A percentile compares a stretch with the other conserved stretches of the same genome.
Evolutionary conservation across 2,329 filamentous ascomycete species (phyloP).

Genomic region (Aspergillus puulaauensis): DNA sequence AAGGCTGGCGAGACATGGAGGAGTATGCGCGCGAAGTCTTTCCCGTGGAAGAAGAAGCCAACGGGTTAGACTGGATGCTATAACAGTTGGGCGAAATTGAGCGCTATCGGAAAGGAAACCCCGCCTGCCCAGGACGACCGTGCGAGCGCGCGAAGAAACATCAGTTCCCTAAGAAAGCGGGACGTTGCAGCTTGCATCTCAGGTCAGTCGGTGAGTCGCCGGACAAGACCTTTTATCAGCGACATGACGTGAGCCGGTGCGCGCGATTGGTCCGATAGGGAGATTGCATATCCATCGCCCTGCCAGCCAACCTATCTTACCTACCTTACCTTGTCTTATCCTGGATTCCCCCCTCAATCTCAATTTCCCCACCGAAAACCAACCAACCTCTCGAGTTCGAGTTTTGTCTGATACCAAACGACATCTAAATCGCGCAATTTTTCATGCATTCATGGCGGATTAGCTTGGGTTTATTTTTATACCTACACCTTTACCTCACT

Average conservation of each 20-base stretch:
- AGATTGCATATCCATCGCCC: conserved; percentile 6
- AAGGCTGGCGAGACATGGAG: conserved; percentile 84
- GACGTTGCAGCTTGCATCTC: background rate
- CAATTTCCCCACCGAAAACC: background rate
- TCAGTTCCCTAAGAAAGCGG: background rate
- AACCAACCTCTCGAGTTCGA: background rate
- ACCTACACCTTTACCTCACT: conserved; percentile 11
- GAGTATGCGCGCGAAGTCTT: conserved; percentile 96
- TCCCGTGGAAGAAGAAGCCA: conserved; percentile 88
- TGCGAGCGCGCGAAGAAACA: background rate
- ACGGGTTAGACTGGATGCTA: conserved; percentile 89
- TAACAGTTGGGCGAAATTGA: conserved; percentile 20
- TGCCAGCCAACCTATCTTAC: background rate
- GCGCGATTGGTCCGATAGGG: conserved; percentile 19
- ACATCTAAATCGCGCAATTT: conserved; percentile 15
- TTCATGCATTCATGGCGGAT: conserved; percentile 26
- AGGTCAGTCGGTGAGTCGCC: conserved; percentile 12
- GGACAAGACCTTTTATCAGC: conserved; percentile 8
- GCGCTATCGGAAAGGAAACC: background rate
- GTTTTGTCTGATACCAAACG: conserved; percentile 6
- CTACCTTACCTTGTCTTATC: background rate
- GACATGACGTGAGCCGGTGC: conserved; percentile 3
- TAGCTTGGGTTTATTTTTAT: conserved; percentile 14
- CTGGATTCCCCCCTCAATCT: background rate
- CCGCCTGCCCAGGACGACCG: background rate